Base-by-base conservation (phyloP, 2,329 filamentous ascomycete genomes). In the Alternaria incomplexa region DNA sequence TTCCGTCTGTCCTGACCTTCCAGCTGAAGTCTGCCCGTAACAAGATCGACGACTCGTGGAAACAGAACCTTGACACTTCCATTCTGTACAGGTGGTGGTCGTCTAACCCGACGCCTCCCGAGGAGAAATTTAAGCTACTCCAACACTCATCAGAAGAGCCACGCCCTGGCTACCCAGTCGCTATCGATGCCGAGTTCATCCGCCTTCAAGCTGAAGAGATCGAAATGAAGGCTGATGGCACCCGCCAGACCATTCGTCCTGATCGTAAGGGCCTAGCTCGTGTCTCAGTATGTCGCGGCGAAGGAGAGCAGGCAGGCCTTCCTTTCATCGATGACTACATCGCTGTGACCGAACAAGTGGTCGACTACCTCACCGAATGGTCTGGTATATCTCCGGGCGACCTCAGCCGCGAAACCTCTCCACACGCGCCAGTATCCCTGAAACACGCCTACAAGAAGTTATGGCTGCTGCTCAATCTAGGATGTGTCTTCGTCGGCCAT, bases 281-380 rank as follows among this genome's bases (percentile, higher is more conserved):
- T 64, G 93, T 96, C 2, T 98, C 94, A 0, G 93, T 97, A 1
- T 86, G 98, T 12, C 89, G 96, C 23, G 94, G 94, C 9, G 82
- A 87, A 55, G 95, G 93, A 20, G 86, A 90, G 66, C 83, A 91
- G 43, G 93, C 96, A 77, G 93, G 93, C 0, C 80, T 90, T 1
- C 93, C 96, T 0, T 98, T 98, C 75, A 96, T 99, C 67, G 96
- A 99, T 76, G 96, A 99, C 81, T 99, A 99, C 79, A 97, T 99
- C 65, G 89, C 90, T 30, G 95, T 96, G 73, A 90, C 90, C 63
- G 96, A 98, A 76, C 90, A 91, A 1, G 93, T 99, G 23, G 92
- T 98, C 62, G 96, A 99, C 81, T 97, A 98, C 77, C 85, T 99
- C 40, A 99, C 96, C 0, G 90, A 91, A 47, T 98, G 93, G 83